Base-by-base conservation (phyloP, 1,284 basidiomycete genomes). In the Ganoderma lucidum region DNA sequence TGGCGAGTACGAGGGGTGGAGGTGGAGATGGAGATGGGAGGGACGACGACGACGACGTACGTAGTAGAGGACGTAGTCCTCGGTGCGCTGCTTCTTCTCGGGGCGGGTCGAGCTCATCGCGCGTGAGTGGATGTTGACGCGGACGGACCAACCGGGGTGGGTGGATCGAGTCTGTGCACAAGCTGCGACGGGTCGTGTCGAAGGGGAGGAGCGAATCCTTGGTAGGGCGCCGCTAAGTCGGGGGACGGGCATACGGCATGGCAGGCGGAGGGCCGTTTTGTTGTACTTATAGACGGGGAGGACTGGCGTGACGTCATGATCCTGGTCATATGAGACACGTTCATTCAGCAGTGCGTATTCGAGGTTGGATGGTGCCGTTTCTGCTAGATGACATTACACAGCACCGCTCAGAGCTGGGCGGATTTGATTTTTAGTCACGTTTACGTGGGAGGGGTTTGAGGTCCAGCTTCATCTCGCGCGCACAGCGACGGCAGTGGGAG, bases 51-150 rank as follows among this genome's bases (percentile, higher is more conserved):
- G 42, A 44, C 37, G 28, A 77, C 79, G 65, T 65, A 80, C 79
- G 65, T 80, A 80, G 75, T 80, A 77, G 30, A 80, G 75, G 42
- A 76, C 73, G 70, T 79, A 80, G 12, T 73, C 77, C n/a, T 76
- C 75, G 8, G 71, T 76, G 67, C 75, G 76, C 60, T 74, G 73
- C 66, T 74, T 77, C 72, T 80, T 80, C 56, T 73, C 70, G n/a
- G 74, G 75, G 35, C 67, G 72, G 19, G 30, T 30, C 5, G 68
- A 56, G 59, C 39, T 64, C 75, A 76, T 75, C 9, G 39, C 71
- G 53, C 45, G 62, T 39, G 23, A 0, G 59, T 23, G 39, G 17
- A 19, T n/a, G 0, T n/a, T 23, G 23, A 23, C 23, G 23, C 23
- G 59, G 23, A 12, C 23, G 37, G 12, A n/a, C 19, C 5, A 39